These are phyloP conservation scores for Aphanoascus verrucosus DNA, from an alignment of 2,329 filamentous ascomycete species.

Conservation along the genomic window DNA sequence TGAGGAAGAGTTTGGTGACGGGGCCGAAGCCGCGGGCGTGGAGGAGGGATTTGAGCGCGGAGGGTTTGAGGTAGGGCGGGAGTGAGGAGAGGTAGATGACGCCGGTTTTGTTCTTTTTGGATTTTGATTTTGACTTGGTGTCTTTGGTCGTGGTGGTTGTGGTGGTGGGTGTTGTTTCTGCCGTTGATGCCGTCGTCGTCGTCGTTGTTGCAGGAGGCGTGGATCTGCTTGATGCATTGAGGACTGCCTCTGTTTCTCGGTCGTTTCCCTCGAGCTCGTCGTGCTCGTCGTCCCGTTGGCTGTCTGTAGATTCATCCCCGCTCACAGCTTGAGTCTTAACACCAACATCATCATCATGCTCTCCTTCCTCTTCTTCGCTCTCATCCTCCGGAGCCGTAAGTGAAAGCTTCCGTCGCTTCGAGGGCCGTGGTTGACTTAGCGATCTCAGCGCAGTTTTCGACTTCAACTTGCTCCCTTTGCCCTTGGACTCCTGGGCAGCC, in stretches of 20 bases:
- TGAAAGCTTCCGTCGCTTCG: constrained; percentile 18
- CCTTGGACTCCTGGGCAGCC: constrained; percentile 33
- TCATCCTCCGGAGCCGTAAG: background rate
- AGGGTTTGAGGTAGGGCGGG: constrained; percentile 40
- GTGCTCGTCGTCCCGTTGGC: constrained; percentile 11
- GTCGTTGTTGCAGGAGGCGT: background rate
- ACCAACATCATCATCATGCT: constrained; percentile 36
- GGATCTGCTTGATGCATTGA: constrained; percentile 16
- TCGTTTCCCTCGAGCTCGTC: constrained; percentile 11
- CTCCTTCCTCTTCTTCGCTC: background rate
- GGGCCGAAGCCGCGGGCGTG: constrained; percentile 33
- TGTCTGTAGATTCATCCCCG: constrained; percentile 15
- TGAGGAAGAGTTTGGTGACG: constrained; percentile 36
- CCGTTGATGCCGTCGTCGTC: background rate
- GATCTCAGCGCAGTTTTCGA: constrained; percentile 19
- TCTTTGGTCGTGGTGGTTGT: constrained; percentile 16
- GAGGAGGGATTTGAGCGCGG: constrained; percentile 35
- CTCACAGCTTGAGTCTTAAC: constrained; percentile 17
- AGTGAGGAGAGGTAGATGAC: constrained; percentile 38
- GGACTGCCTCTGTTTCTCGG: constrained; percentile 11
- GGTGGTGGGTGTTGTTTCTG: background rate
- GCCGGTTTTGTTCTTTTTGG: constrained; percentile 29
- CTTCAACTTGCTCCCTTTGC: constrained; percentile 26
- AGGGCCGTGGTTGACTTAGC: constrained; percentile 3
- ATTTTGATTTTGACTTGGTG: constrained; percentile 7